These are phyloP conservation scores for Bretschneidera sinensis DNA, from an alignment of 345 rosid species.

Conservation along the genomic window DNA sequence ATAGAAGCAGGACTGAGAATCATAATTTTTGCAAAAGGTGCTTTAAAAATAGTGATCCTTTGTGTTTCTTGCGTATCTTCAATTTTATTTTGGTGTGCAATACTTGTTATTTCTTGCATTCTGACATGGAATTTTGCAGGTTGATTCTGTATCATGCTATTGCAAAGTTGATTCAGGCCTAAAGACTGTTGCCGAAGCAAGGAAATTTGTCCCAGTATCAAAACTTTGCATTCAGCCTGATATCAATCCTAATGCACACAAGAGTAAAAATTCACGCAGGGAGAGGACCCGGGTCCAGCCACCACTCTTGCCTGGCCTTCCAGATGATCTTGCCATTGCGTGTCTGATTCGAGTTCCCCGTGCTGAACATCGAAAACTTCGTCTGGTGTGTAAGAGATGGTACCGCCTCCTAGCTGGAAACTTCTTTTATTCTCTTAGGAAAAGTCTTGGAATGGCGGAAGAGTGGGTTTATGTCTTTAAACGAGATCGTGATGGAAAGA, in stretches of 20 bases:
- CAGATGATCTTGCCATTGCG: constrained; percentile 92
- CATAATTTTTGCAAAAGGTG: neutral
- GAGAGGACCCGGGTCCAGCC: constrained; percentile 78
- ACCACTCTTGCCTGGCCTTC: constrained; percentile 89
- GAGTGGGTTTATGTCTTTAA: constrained; percentile 96
- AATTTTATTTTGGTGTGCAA: neutral
- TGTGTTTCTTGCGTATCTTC: neutral
- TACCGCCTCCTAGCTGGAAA: constrained; percentile 64
- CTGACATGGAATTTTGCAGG: constrained; percentile 46
- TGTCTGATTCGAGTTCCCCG: constrained; percentile 93
- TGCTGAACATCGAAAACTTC: constrained; percentile 76
- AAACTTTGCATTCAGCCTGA: constrained; percentile 95
- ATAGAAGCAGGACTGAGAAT: neutral
- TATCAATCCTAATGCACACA: constrained; percentile 89
- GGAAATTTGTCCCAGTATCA: constrained; percentile 92
- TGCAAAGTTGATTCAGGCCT: constrained; percentile 92
- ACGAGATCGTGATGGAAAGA: constrained; percentile 86
- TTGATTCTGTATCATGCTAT: constrained; percentile 92
- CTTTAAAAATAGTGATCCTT: neutral
- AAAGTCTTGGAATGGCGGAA: constrained; percentile 76
- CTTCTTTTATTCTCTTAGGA: constrained; percentile 75
- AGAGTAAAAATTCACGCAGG: constrained; percentile 57
- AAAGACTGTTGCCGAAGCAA: constrained; percentile 87
- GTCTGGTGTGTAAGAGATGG: constrained; percentile 90
- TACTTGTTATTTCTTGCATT: neutral